Evolutionary conservation across 1,284 basidiomycete genomes (phyloP).

Genomic region (Naganishia cerealis): DNA sequence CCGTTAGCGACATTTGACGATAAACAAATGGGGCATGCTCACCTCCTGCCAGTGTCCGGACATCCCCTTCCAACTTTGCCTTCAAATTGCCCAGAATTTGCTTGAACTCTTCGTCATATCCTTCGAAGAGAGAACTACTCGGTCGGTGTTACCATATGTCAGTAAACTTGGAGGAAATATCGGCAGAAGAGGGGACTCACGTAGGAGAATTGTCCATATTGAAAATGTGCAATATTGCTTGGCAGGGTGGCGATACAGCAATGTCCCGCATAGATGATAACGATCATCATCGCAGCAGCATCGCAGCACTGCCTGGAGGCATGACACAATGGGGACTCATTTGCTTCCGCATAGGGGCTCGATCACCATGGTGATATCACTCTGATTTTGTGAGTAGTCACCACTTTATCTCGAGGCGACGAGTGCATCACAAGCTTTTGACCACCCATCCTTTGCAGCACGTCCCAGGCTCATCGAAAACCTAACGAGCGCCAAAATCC

Average conservation of each 20-base stretch:
- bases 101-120: conserved; percentile 55
- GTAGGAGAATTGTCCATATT: conserved; percentile 55
- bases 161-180: not conserved
- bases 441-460: not conserved
- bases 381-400: not conserved
- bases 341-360: conserved; percentile 19
- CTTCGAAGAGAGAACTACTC: conserved; percentile 51
- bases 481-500: too few species aligned
- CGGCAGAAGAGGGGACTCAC: conserved; percentile 37
- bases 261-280: too few species aligned
- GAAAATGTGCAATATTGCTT: not conserved
- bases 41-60: conserved; percentile 52
- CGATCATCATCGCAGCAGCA: too few species aligned
- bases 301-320: not conserved
- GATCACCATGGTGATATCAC: not conserved
- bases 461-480: too few species aligned
- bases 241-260: too few species aligned
- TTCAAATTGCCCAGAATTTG: conserved; percentile 48
- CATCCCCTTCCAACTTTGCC: conserved; percentile 51
- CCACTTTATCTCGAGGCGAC: not conserved
- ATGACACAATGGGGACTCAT: conserved; percentile 6
- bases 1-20: not conserved
- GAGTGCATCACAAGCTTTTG: not conserved
- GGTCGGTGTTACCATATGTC: not conserved
- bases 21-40: conserved; percentile 26